Percentiles rank a stretch among this genome's conserved stretches.
Evolutionary conservation across 2,329 filamentous ascomycete genomes (phyloP).

Genomic region (Phaeophleospora eucalypticola): DNA sequence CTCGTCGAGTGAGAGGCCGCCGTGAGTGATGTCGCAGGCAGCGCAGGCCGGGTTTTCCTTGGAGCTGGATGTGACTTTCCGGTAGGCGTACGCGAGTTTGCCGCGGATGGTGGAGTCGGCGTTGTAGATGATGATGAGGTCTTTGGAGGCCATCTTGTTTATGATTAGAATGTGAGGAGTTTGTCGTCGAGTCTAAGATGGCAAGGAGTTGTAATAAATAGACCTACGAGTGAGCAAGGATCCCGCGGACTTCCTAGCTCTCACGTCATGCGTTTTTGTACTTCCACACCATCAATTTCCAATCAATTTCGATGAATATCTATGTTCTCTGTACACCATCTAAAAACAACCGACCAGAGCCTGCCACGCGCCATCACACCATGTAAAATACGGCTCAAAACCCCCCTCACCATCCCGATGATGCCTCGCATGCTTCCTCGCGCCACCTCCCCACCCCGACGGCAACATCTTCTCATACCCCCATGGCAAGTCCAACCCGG

Average conservation of each 20-base stretch:
- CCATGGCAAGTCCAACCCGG: constrained; percentile 27
- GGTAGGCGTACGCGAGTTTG: constrained; percentile 25
- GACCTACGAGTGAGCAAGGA: too few relatives aligned
- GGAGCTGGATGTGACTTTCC: constrained; percentile 18
- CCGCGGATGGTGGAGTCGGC: constrained; percentile 22
- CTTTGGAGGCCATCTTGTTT: neutral
- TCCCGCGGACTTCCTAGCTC: too few relatives aligned
- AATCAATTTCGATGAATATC: neutral
- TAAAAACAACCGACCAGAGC: neutral
- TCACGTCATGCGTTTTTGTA: too few relatives aligned
- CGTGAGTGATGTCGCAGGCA: constrained; percentile 28
- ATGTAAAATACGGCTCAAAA: constrained; percentile 27
- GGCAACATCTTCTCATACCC: constrained; percentile 29
- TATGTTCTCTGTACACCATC: neutral
- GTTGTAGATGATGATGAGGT: constrained; percentile 26
- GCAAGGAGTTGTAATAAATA: too few relatives aligned
- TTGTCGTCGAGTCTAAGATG: too few relatives aligned
- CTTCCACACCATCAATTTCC: too few relatives aligned
- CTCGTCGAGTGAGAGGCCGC: constrained; percentile 21
- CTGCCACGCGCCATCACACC: constrained; percentile 22
- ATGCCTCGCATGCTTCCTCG: constrained; percentile 25
- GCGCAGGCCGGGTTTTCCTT: constrained; percentile 21
- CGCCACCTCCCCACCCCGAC: constrained; percentile 23
- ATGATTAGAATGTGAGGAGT: too few relatives aligned
- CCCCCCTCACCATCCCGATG: constrained; percentile 17